Conservation (phyloP, 2,329 filamentous ascomycete genomes). For the Herpotrichia juniperi region DNA sequence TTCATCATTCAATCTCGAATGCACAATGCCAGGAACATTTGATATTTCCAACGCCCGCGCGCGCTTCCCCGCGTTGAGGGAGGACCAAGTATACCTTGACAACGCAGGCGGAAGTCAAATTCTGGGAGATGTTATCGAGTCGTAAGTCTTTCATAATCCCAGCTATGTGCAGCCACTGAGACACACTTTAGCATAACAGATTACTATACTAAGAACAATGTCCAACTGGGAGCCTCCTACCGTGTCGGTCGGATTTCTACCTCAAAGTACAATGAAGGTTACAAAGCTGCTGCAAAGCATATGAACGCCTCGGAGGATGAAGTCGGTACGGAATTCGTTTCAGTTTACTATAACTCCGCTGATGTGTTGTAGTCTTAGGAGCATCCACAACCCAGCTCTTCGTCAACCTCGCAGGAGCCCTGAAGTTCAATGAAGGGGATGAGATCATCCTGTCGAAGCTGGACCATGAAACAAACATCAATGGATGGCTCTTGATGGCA, state of each 20-base stretch:
- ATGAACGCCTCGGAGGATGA: constrained; percentile 72
- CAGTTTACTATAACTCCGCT: constrained; percentile 3
- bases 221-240: constrained; percentile 78
- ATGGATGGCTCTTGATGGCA: constrained; percentile 74
- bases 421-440: constrained; percentile 52
- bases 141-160: constrained; percentile 52
- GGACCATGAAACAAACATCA: constrained; percentile 80
- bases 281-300: constrained; percentile 70
- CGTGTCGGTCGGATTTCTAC: constrained; percentile 65
- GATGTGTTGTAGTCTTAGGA: constrained; percentile 62
- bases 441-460: constrained; percentile 74
- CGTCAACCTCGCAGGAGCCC: constrained; percentile 63
- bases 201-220: constrained; percentile 72
- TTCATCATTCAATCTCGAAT: background rate
- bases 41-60: constrained; percentile 62
- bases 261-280: constrained; percentile 64
- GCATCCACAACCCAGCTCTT: constrained; percentile 78
- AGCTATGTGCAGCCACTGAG: constrained; percentile 7
- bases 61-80: constrained; percentile 71
- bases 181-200: constrained; percentile 57
- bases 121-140: constrained; percentile 69
- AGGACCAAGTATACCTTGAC: constrained; percentile 75
- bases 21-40: constrained; percentile 48
- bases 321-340: constrained; percentile 56
- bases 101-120: constrained; percentile 80